Percentiles rank a stretch among this genome's conserved stretches.
Evolutionary conservation across 2,329 filamentous ascomycete genomes (phyloP).

Genomic region (Fusarium sulawesiense): DNA sequence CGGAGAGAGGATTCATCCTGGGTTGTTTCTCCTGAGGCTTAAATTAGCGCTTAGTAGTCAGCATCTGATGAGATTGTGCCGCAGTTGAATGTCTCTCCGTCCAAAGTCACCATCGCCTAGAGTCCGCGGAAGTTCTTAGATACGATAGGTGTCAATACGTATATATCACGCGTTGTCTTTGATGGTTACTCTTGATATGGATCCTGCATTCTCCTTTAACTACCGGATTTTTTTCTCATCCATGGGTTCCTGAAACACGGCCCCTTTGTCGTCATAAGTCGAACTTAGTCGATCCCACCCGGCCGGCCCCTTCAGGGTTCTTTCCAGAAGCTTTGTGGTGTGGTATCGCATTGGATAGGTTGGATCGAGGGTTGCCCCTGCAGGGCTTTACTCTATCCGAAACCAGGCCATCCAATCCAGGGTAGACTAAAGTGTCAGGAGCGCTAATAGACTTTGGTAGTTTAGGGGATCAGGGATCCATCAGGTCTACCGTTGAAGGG

Average conservation of each 20-base stretch:
- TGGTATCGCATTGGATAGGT: not conserved
- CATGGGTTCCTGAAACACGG: constrained; percentile 24
- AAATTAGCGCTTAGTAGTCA: not conserved
- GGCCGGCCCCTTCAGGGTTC: constrained; percentile 5
- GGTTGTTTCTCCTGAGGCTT: not conserved
- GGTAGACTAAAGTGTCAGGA: constrained; percentile 6
- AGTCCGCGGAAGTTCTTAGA: not conserved
- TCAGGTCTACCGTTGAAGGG: constrained; percentile 19
- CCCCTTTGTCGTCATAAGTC: constrained; percentile 27
- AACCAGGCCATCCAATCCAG: not conserved
- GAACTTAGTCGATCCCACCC: constrained; percentile 25
- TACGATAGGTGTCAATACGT: not conserved
- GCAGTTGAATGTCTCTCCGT: constrained; percentile 1
- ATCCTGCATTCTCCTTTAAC: constrained; percentile 1
- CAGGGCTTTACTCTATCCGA: constrained; percentile 17
- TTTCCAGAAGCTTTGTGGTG: constrained; percentile 24
- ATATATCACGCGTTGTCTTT: not conserved
- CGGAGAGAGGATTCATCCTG: not conserved
- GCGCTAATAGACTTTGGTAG: constrained; percentile 19
- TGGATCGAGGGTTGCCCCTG: not conserved
- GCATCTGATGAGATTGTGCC: constrained; percentile 8
- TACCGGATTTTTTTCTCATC: constrained; percentile 17
- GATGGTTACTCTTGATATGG: constrained; percentile 11
- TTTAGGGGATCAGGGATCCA: constrained; percentile 9
- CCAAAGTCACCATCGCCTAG: not conserved